Conservation (phyloP, 129 eudicot species). For the Chrysanthemum lavandulifolium region DNA sequence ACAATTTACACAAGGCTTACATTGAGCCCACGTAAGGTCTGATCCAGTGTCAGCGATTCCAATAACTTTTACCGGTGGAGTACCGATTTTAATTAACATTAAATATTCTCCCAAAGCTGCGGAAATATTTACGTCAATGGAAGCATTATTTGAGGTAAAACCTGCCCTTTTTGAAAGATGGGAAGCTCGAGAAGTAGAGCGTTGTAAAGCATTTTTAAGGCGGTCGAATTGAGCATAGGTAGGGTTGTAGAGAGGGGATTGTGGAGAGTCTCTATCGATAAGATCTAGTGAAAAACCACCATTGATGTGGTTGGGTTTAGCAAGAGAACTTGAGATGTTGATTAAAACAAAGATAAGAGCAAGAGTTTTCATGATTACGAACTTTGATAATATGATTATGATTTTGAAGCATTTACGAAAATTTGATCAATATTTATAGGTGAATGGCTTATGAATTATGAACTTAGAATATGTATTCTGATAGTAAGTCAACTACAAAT, state of each 20-base stretch:
- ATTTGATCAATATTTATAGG: slow-evolving; percentile 4
- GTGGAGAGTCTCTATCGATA: slow-evolving; percentile 55
- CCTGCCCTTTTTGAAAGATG: not conserved
- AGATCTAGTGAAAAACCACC: slow-evolving; percentile 45
- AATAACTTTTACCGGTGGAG: slow-evolving; percentile 41
- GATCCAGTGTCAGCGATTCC: slow-evolving; percentile 70
- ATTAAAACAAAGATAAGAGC: not conserved
- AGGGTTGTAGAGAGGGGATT: slow-evolving; percentile 51
- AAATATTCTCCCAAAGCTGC: slow-evolving; percentile 42
- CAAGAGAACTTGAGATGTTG: slow-evolving; percentile 12
- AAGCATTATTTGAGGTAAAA: not conserved
- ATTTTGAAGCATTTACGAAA: slow-evolving; percentile 1
- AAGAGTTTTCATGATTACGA: slow-evolving; percentile 13
- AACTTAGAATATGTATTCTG: slow-evolving; percentile 11
- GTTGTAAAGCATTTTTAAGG: slow-evolving; percentile 28
- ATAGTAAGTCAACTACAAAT: slow-evolving; percentile 7
- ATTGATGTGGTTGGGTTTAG: slow-evolving; percentile 1
- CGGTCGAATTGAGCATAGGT: slow-evolving; percentile 21
- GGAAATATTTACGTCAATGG: slow-evolving; percentile 11
- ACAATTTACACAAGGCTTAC: slow-evolving; percentile 53
- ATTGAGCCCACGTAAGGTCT: slow-evolving; percentile 69
- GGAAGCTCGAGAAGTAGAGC: slow-evolving; percentile 39
- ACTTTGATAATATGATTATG: slow-evolving; percentile 8
- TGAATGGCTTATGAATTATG: not conserved
- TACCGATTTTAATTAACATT: slow-evolving; percentile 56